These are phyloP conservation scores for Didymella pinodella DNA, from an alignment of 2,329 filamentous ascomycete species.

Conservation along the genomic window DNA sequence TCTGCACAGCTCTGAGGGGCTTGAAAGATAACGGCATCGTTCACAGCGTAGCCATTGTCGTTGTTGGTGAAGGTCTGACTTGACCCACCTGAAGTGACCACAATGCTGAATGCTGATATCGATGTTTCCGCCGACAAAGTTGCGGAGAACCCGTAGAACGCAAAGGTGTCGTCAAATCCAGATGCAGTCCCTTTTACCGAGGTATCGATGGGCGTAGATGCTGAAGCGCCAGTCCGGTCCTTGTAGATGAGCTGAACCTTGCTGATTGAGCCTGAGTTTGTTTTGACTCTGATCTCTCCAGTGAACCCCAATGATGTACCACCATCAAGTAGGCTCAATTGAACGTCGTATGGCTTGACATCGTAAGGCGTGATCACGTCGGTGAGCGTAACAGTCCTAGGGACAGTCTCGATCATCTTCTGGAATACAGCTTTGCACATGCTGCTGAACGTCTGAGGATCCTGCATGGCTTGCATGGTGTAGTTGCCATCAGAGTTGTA, in stretches of 20 bases:
- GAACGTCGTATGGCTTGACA: slow-evolving; percentile 66
- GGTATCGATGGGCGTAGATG: slow-evolving; percentile 57
- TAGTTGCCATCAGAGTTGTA: slow-evolving; percentile 65
- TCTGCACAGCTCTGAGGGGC: slow-evolving; percentile 64
- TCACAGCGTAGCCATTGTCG: slow-evolving; percentile 62
- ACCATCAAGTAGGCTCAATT: slow-evolving; percentile 61
- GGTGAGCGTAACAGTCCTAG: slow-evolving; percentile 59
- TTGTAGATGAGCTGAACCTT: slow-evolving; percentile 64
- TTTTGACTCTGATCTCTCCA: slow-evolving; percentile 66
- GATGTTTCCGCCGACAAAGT: slow-evolving; percentile 65
- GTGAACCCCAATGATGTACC: slow-evolving; percentile 60
- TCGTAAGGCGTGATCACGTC: slow-evolving; percentile 64
- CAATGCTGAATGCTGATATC: slow-evolving; percentile 68
- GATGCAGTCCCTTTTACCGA: slow-evolving; percentile 58
- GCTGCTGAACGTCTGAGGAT: slow-evolving; percentile 55
- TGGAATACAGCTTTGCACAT: slow-evolving; percentile 63
- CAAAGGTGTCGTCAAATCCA: slow-evolving; percentile 69
- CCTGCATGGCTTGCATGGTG: slow-evolving; percentile 61
- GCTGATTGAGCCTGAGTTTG: slow-evolving; percentile 58
- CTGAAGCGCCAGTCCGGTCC: slow-evolving; percentile 60
- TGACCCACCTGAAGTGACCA: slow-evolving; percentile 58
- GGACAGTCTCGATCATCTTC: slow-evolving; percentile 69
- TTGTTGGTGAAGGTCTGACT: slow-evolving; percentile 64
- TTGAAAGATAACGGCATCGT: slow-evolving; percentile 65
- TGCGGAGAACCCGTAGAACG: slow-evolving; percentile 46